Base-by-base conservation (phyloP, 2,329 filamentous ascomycete species). In the Chaetomium globosum region DNA sequence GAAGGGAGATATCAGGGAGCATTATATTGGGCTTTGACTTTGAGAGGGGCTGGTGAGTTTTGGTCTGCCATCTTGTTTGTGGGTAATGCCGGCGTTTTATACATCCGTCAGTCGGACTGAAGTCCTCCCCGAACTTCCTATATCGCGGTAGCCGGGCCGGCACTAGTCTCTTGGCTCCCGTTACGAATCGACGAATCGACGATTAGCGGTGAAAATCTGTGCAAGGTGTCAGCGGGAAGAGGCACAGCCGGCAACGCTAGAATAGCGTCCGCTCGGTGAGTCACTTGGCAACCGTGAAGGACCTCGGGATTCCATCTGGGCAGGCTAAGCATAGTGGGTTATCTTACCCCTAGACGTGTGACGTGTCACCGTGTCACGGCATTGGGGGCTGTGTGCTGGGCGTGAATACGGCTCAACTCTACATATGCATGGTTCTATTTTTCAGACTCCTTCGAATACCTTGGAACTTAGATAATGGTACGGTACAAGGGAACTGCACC, bases 231-330 rank as follows among this genome's bases (percentile, higher is more conserved):
- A 16, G 39, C 13, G 19, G 39, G 43, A 48, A 21, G 43, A 48
- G 43, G 43, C 43, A 48, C 43, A 48, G 43, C 5, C 43, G 43
- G 43, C 43, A 48, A 48, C 19, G 43, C 43, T 48, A 48, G 6
- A 48, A 48, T 48, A n/a, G 43, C 43, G 43, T 21, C 43, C 19
- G 43, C 43, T 48, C 43, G 43, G 43, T 48, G 43, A 48, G 43
- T 48, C 19, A 48, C 43, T n/a, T n/a, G 43, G 43, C 43, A 48
- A 8, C 39, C 10, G 1, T 21, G 43, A 48, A n/a, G 43, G 43
- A 48, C 43, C 43, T 48, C 43, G 36, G 36, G 16, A 16, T 39
- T 19, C 12, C 36, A 39, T 39, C 36, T 39, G 13, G 36, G 36
- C 36, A 6, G 3, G 19, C 12, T 19, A 9, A 9, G 33, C 33